Conservation (phyloP, 371 early-diverging fungal species). For the Thermomucor indicae-seudaticae region DNA sequence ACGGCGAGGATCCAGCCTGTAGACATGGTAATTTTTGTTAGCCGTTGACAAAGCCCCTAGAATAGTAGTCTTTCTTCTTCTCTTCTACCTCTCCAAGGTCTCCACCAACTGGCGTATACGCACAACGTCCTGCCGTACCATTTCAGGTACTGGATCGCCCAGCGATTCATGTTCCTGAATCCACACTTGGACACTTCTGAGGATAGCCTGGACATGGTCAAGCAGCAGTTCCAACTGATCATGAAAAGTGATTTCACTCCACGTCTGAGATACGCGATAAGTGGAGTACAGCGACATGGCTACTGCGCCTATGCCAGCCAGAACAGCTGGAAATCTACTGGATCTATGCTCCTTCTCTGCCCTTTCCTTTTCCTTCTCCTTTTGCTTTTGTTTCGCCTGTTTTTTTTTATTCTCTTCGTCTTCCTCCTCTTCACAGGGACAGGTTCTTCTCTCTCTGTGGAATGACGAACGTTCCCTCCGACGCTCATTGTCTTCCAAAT, state of each 20-base stretch:
- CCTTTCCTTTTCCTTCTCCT: conserved; percentile 4
- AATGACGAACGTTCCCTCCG: no score
- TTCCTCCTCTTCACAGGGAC: conserved; percentile 2
- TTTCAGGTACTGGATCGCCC: conserved; percentile 35
- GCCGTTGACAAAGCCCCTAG: neutral
- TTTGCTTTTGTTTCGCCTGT: conserved; percentile 9
- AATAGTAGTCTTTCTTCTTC: neutral
- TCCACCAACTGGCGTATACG: conserved; percentile 38
- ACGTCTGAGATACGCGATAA: conserved; percentile 42
- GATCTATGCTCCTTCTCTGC: conserved; percentile 7
- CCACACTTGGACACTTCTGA: conserved; percentile 49
- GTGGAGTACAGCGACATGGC: conserved; percentile 50
- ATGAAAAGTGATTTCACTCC: conserved; percentile 23
- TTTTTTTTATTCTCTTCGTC: conserved; percentile 9
- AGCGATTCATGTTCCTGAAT: conserved; percentile 46
- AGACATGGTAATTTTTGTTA: neutral
- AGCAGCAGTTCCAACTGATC: conserved; percentile 10
- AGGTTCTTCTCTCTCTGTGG: neutral
- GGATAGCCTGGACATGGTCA: conserved; percentile 27
- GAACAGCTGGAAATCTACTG: conserved; percentile 21
- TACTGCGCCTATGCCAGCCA: conserved; percentile 43
- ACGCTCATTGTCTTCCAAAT: neutral
- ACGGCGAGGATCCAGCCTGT: conserved; percentile 46
- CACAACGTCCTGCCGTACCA: conserved; percentile 35
- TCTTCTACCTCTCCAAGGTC: conserved; percentile 10